phyloP scores from a whole-genome alignment of 306 rosid genomes.

The Rosa persica region DNA sequence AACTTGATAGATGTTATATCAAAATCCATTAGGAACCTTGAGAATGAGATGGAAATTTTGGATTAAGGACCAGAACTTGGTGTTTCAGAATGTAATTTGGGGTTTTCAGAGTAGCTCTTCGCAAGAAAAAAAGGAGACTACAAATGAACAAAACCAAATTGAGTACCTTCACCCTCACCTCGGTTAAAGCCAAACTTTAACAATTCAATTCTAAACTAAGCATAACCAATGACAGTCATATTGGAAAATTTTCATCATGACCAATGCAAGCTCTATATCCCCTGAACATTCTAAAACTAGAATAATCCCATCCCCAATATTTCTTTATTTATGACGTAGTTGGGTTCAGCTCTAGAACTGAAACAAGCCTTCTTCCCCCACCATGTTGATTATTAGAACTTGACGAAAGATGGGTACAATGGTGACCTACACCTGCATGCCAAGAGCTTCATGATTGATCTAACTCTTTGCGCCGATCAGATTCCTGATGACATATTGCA shows the following conservation, averaged over 20 bases:
- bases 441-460: slow-evolving; percentile 11
- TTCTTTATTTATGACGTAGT: slow-evolving; percentile 37
- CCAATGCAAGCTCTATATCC: background rate
- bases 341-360: slow-evolving; percentile 31
- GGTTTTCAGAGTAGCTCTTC: background rate
- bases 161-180: background rate
- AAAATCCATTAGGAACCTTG: too few species aligned
- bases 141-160: background rate
- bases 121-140: background rate
- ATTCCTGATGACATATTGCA: slow-evolving; percentile 85
- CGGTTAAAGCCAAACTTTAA: background rate
- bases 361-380: slow-evolving; percentile 7
- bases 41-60: background rate
- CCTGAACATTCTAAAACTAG: background rate
- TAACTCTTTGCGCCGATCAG: slow-evolving; percentile 61
- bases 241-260: background rate
- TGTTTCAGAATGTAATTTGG: too few species aligned
- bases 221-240: background rate
- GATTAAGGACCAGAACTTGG: too few species aligned
- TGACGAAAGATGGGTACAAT: slow-evolving; percentile 15
- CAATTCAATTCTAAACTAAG: background rate
- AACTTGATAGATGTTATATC: background rate
- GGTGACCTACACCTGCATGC: slow-evolving; percentile 17
- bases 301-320: slow-evolving; percentile 2
- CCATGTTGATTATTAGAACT: slow-evolving; percentile 37